phyloP scores from a whole-genome alignment of 768 basidiomycete genomes.

The Rhizopogon vinicolor region DNA sequence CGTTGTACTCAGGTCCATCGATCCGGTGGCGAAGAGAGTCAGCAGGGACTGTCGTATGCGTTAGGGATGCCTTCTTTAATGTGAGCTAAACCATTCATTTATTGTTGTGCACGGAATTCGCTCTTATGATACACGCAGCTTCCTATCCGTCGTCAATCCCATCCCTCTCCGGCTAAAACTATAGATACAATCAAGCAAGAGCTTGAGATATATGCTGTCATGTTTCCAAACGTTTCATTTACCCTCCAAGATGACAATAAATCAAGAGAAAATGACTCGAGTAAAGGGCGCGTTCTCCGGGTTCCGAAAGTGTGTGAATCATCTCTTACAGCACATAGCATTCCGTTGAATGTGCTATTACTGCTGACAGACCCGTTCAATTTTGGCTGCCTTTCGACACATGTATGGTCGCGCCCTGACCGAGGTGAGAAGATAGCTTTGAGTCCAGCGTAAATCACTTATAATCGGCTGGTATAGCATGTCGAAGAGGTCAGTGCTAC shows the following conservation, averaged over 20 bases:
- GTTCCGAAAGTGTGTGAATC: constrained; percentile 57
- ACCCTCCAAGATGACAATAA: constrained; percentile 53
- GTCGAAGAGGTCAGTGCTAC: constrained; percentile 56
- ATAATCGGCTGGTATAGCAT: constrained; percentile 39
- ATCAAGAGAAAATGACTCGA: constrained; percentile 24
- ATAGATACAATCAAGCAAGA: constrained; percentile 67
- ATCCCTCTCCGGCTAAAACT: constrained; percentile 54
- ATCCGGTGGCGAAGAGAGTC: constrained; percentile 69
- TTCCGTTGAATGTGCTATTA: background rate
- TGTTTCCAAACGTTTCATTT: constrained; percentile 69
- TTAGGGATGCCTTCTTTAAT: constrained; percentile 90
- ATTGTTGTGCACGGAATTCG: background rate
- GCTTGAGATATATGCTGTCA: constrained; percentile 67
- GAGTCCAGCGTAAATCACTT: background rate
- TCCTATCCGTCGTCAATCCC: constrained; percentile 74
- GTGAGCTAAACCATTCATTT: constrained; percentile 36
- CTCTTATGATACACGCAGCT: constrained; percentile 40
- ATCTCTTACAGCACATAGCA: background rate
- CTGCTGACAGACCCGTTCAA: constrained; percentile 52
- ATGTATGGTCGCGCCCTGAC: constrained; percentile 69
- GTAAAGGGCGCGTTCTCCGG: constrained; percentile 45
- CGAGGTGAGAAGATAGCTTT: constrained; percentile 43
- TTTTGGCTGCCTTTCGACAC: constrained; percentile 63
- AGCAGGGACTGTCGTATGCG: constrained; percentile 74
- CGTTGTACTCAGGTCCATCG: constrained; percentile 68